Evolutionary conservation across 2,329 filamentous ascomycete species (phyloP).

Genomic region (Claviceps arundinis): DNA sequence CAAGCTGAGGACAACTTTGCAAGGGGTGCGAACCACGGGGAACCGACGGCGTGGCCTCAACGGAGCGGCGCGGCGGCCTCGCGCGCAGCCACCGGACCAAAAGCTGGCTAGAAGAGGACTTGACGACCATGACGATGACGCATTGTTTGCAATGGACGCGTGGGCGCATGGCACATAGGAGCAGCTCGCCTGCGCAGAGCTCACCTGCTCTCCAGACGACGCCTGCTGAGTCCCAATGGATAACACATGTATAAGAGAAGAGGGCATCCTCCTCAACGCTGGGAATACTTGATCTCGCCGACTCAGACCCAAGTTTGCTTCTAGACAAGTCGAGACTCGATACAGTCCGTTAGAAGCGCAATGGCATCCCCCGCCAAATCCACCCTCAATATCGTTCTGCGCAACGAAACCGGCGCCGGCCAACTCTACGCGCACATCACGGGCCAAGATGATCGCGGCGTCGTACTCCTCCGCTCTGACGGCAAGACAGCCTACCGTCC

Average conservation of each 20-base stretch:
- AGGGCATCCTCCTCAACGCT: too few species aligned
- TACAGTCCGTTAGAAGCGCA: neutral
- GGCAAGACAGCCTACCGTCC: slow-evolving; percentile 55
- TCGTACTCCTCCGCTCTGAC: slow-evolving; percentile 52
- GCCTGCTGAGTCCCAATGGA: too few species aligned
- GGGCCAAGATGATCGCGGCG: slow-evolving; percentile 42
- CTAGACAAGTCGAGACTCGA: too few species aligned
- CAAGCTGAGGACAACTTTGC: neutral
- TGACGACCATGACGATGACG: too few species aligned
- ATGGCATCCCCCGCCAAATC: slow-evolving; percentile 26
- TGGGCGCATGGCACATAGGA: too few species aligned
- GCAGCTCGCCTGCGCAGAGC: too few species aligned
- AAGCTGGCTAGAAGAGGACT: too few species aligned
- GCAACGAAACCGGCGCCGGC: slow-evolving; percentile 50
- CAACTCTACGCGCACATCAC: slow-evolving; percentile 56
- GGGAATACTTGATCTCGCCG: too few species aligned
- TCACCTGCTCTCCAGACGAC: too few species aligned
- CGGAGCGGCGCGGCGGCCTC: neutral
- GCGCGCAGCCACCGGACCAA: neutral
- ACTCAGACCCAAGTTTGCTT: too few species aligned
- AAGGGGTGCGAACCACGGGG: neutral
- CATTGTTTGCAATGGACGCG: too few species aligned
- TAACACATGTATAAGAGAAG: too few species aligned
- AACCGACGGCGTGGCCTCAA: neutral
- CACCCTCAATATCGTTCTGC: slow-evolving; percentile 43